Conservation (phyloP, 2,329 filamentous ascomycete genomes). For the Harringtonia lauricola region DNA sequence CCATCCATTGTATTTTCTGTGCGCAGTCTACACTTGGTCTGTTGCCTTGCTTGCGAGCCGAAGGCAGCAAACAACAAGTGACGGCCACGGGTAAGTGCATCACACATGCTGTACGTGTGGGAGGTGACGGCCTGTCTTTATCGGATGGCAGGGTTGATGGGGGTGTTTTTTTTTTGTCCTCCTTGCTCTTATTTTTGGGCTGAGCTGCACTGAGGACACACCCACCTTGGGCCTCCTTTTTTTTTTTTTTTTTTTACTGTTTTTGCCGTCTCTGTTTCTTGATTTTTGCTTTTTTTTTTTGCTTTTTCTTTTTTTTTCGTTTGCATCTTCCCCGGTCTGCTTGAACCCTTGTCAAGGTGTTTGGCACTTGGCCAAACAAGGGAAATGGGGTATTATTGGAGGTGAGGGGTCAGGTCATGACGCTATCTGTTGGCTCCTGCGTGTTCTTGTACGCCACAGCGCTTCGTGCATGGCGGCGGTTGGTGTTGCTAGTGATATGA, state of each 20-base stretch:
- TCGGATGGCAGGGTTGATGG: not conserved
- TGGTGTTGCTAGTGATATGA: not conserved
- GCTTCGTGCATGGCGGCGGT: not conserved
- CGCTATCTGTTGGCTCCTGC: not conserved
- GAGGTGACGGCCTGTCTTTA: not conserved
- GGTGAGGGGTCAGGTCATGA: not conserved
- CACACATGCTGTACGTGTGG: conserved; percentile 4
- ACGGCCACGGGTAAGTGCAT: not conserved
- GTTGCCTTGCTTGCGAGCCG: conserved; percentile 3
- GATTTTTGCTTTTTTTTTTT: conserved; percentile 9
- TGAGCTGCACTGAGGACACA: no score
- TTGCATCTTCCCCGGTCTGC: not conserved
- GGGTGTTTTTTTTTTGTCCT: conserved; percentile 5
- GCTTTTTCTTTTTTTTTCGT: conserved; percentile 6
- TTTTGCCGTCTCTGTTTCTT: not conserved
- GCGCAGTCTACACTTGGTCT: not conserved
- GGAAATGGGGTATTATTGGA: not conserved
- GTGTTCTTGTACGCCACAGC: not conserved
- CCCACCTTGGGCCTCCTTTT: no score
- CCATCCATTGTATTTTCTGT: not conserved
- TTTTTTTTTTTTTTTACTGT: not conserved
- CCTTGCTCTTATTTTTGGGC: not conserved
- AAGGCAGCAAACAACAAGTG: conserved; percentile 5
- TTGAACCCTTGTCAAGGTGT: not conserved
- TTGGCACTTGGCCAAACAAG: conserved; percentile 6